Evolutionary conservation across 352 stramenopile species (phyloP).

Genomic region (Phytophthora melonis): DNA sequence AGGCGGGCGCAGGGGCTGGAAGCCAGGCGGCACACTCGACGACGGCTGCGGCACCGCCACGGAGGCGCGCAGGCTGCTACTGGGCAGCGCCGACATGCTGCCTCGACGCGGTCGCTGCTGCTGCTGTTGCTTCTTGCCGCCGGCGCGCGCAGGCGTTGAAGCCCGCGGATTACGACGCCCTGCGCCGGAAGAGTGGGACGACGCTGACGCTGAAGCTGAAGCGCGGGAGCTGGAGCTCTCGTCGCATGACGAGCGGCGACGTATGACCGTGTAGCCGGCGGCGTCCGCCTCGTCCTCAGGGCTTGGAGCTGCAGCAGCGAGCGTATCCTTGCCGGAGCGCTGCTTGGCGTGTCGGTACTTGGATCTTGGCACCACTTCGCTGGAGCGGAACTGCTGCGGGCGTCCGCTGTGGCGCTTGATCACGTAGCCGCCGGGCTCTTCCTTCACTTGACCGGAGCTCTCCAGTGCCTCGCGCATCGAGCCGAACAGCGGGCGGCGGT

Average conservation of each 20-base stretch:
- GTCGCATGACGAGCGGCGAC: conserved; percentile 44
- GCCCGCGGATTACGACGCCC: conserved; percentile 24
- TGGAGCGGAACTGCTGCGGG: conserved; percentile 19
- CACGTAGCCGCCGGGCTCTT: conserved; percentile 49
- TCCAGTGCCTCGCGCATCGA: conserved; percentile 58
- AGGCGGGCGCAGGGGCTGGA: conserved; percentile 32
- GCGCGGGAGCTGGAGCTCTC: conserved; percentile 11
- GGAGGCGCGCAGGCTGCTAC: conserved; percentile 24
- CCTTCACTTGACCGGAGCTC: conserved; percentile 44
- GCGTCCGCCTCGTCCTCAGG: conserved; percentile 42
- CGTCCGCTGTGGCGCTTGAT: conserved; percentile 40
- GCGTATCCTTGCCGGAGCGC: conserved; percentile 5
- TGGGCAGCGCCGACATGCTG: conserved; percentile 27
- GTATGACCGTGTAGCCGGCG: conserved; percentile 68
- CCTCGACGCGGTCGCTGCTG: conserved; percentile 27
- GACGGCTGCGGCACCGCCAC: conserved; percentile 13
- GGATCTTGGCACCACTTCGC: conserved; percentile 6
- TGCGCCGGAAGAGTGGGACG: conserved; percentile 4
- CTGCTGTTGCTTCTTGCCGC: conserved; percentile 24
- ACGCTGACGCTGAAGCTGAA: not conserved
- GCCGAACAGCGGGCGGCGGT: conserved; percentile 43
- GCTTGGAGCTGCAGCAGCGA: conserved; percentile 2
- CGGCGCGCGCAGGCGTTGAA: conserved; percentile 11
- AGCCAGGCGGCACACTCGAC: conserved; percentile 27
- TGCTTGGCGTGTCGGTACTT: conserved; percentile 30